Base-by-base conservation (phyloP, 768 basidiomycete genomes). In the Artomyces pyxidatus region DNA sequence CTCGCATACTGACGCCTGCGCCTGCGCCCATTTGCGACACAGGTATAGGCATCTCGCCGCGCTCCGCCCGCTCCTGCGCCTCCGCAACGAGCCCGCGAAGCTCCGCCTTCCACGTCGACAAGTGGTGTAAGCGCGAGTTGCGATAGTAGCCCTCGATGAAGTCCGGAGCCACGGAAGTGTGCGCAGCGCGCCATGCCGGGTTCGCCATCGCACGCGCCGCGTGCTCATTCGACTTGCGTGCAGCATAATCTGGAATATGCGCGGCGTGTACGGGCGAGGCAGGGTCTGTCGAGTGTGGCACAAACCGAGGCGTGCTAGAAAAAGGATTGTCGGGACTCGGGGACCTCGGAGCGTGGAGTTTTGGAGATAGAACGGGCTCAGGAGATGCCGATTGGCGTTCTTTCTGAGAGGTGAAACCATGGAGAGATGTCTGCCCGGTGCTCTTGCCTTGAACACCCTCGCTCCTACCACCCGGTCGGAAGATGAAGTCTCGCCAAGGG, bases 21-120 rank as follows among this genome's bases (percentile, higher is more conserved):
- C 26, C 49, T n/a, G 39, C 32, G 16, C 51, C 45, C 46, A 47
- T 49, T 38, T 67, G 58, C 22, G 59, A 59, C 12, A 30, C 44
- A 47, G 52, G 50, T 16, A 37, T 39, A 6, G 45, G 49, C 6
- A 53, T 35, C 3, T 55, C 55, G 0, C 63, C 67, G 12, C 57
- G 63, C 60, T 89, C 86, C 0, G 78, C 79, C 8, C 76, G 76
- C 54, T 82, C 81, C 59, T 89, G 88, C 0, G 93, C 89, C 59
- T 87, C 78, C 16, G 78, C 73, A 1, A 96, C 88, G 8, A 96
- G 75, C 14, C 72, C 70, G 59, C 82, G 83, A 32, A 97, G 73
- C 59, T 98, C 94, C 0, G 88, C 77, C 64, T 98, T 99, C 89
- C 90, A 95, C 2, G 81, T 85, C 5, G 88, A 83, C 10, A 99